Conservation (phyloP, 306 rosid species). For the Betula pendula region DNA sequence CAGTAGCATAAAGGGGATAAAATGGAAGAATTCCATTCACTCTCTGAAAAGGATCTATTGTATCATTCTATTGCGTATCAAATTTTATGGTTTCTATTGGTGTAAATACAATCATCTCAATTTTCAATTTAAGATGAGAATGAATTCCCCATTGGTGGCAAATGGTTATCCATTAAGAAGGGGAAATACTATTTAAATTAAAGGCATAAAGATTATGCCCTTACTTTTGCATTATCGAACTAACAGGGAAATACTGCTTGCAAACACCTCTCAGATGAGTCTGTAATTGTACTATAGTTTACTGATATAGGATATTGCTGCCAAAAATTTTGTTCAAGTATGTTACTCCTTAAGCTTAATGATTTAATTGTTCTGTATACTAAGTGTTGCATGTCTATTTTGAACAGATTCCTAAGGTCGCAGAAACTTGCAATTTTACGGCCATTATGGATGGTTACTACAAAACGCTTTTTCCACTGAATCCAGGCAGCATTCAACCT, state of each 20-base stretch:
- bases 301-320: neutral
- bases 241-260: neutral
- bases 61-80: no score
- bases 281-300: no score
- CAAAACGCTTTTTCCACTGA: conserved; percentile 74
- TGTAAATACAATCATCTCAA: neutral
- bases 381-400: neutral
- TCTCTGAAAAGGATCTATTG: no score
- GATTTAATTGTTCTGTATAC: neutral
- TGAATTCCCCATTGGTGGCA: neutral
- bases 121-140: neutral
- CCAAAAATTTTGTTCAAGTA: neutral
- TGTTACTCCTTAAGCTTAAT: neutral
- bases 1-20: no score
- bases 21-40: no score
- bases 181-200: neutral
- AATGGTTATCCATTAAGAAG: neutral
- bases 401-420: conserved; percentile 78
- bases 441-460: conserved; percentile 90
- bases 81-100: neutral
- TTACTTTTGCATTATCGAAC: neutral
- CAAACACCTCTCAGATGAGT: no score
- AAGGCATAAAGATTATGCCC: neutral
- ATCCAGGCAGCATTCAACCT: conserved; percentile 83
- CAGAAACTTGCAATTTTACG: conserved; percentile 67